phyloP scores from a whole-genome alignment of 352 stramenopile genomes.

The Globisporangium uncinulatum region DNA sequence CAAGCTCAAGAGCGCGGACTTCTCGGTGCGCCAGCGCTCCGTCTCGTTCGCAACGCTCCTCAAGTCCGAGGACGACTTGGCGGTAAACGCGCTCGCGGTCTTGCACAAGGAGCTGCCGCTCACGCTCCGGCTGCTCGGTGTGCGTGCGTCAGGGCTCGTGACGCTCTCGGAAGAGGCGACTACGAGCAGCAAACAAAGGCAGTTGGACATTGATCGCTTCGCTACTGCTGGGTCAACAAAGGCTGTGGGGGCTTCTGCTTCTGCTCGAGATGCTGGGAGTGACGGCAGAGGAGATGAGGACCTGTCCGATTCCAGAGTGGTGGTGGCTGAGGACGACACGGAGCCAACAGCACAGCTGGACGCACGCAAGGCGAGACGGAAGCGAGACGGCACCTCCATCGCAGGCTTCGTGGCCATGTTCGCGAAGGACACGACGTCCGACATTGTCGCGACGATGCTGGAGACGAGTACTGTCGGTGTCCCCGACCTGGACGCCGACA shows the following conservation, averaged over 20 bases:
- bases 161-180: conserved; percentile 10
- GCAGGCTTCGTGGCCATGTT: conserved; percentile 7
- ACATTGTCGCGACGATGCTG: conserved; percentile 16
- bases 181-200: conserved; percentile 20
- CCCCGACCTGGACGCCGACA: too few species aligned
- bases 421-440: conserved; percentile 7
- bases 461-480: conserved; percentile 12
- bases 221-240: conserved; percentile 9
- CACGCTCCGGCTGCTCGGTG: conserved; percentile 58
- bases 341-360: conserved; percentile 4
- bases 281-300: not conserved
- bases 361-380: not conserved
- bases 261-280: too few species aligned
- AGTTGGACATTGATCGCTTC: conserved; percentile 47
- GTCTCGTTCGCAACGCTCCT: conserved; percentile 36
- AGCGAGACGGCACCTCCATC: conserved; percentile 1
- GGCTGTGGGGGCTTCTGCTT: not conserved
- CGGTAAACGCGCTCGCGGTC: conserved; percentile 34
- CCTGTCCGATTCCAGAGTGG: not conserved
- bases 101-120: conserved; percentile 61
- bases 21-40: conserved; percentile 48
- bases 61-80: conserved; percentile 40
- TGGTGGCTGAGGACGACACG: not conserved
- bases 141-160: conserved; percentile 48
- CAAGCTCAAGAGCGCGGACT: conserved; percentile 68